Base-by-base conservation (phyloP, 1,284 basidiomycete genomes). In the Lignosus rhinocerotis region DNA sequence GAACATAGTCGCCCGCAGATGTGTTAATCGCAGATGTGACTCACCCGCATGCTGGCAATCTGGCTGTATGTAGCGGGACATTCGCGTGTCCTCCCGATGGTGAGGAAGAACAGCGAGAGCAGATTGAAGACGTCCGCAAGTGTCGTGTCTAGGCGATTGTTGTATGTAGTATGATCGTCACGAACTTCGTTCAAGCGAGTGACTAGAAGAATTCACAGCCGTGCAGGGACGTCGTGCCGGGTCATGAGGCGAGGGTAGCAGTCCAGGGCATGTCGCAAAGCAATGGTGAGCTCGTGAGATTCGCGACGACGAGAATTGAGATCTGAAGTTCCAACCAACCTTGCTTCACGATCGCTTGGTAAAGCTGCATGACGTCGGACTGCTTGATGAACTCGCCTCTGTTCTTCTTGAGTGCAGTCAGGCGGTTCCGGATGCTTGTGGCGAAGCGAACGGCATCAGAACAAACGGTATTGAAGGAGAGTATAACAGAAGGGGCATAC, bases 301-400 rank as follows among this genome's bases (percentile, higher is more conserved):
- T 31, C 16, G 34, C 50, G 41, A 39, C 41, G n/a, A n/a, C n/a
- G n/a, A 38, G 17, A 41, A 51, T 44, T 52, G 30, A 10, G 31
- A 46, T 42, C 42, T 39, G 19, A 51, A 36, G n/a, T 14, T 33
- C 12, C 17, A 30, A 56, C 61, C 12, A 43, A 93, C 95, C 90
- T 83, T 98, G 95, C 73, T 96, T 96, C 64, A 98, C 92, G 62
- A 97, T 93, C 7, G 90, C 85, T 67, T 94, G 92, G 80, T 98
- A 98, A 64, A 98, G 87, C 46, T 86, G 83, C 74, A 97, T 91
- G 56, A 99, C 96, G 80, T 96, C 96, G 64, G 92, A 89, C 2
- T 93, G 83, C 69, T 95, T 93, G 75, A 96, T 93, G 77, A 90
- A 96, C 66, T 93, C 86, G 66, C 86, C 85, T 68, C 92, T 83